Base-by-base conservation (phyloP, 169 alveolate genomes). In the Eimeria acervulina region DNA sequence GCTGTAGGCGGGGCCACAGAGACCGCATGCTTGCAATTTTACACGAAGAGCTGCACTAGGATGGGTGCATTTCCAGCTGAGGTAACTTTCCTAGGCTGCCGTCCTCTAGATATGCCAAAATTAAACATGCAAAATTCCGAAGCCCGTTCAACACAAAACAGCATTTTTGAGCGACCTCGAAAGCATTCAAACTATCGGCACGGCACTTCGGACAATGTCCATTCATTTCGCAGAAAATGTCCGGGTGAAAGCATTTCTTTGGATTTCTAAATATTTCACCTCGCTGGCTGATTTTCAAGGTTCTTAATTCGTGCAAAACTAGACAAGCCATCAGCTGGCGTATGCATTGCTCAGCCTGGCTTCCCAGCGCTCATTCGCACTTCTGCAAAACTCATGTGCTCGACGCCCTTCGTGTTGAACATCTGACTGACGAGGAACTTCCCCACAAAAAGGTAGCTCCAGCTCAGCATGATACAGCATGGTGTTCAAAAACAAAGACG, bases 331-430 rank as follows among this genome's bases (percentile, higher is more conserved):
- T 76, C 96, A 66, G 89, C 78, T 70, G 40, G 52, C 76, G 76
- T 93, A 40, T 31, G 47, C 93, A 59, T 93, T 78, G 93, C 96
- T 33, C 88, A 81, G 76, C 96, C 76, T 93, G 78, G 96, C 96
- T 33, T n/a, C 83, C 36, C 93, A 51, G 85, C 96, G 91, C 17
- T 44, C 70, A 44, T 36, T 61, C 36, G 96, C 96, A 10, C 91
- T 13, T 3, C 42, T 55, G 80, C 19, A 47, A 93, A 76, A 47
- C 26, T 33, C 80, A 33, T 80, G 93, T 23, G 93, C 44, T 38
- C 80, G 33, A 23, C 52, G 61, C 42, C 81, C 80, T 42, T 85
- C 44, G 81, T 33, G 36, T 15, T 28, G 55, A 31, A 28, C 80
- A 33, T 38, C 31, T 21, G 70, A 85, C 51, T n/a, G 76, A 28